phyloP scores from a whole-genome alignment of 1,284 basidiomycete species.

The Calocybe gambosa region DNA sequence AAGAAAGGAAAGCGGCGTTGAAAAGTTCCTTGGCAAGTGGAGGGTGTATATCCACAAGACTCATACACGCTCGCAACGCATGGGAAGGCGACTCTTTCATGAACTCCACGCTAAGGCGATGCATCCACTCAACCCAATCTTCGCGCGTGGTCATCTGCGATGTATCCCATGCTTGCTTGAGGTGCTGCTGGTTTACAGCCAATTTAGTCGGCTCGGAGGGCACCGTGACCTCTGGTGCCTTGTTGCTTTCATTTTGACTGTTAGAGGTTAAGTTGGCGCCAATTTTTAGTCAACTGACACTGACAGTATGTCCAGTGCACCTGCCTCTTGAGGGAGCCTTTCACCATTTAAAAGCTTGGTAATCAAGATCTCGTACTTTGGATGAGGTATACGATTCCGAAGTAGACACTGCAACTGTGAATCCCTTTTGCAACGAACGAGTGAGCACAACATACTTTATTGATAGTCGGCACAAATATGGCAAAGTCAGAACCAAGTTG shows the following conservation, averaged over 20 bases:
- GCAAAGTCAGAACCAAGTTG: slow-evolving; percentile 97
- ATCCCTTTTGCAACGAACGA: background rate
- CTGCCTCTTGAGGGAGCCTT: slow-evolving; percentile 74
- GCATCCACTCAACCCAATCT: slow-evolving; percentile 98
- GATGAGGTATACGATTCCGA: slow-evolving; percentile 78
- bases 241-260: slow-evolving; percentile 53
- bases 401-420: slow-evolving; percentile 54
- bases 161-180: slow-evolving; percentile 96
- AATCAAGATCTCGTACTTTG: slow-evolving; percentile 85
- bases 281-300: slow-evolving; percentile 19
- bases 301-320: slow-evolving; percentile 53
- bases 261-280: slow-evolving; percentile 8
- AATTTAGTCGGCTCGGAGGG: slow-evolving; percentile 85
- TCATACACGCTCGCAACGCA: slow-evolving; percentile 93
- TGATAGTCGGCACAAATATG: slow-evolving; percentile 95
- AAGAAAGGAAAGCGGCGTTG: slow-evolving; percentile 97
- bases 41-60: slow-evolving; percentile 86
- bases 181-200: slow-evolving; percentile 94
- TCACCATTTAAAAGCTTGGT: slow-evolving; percentile 90
- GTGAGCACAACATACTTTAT: slow-evolving; percentile 59
- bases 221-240: slow-evolving; percentile 64
- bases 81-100: slow-evolving; percentile 99
- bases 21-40: slow-evolving; percentile 94
- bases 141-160: slow-evolving; percentile 76
- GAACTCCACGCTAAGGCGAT: slow-evolving; percentile 89